Base-by-base conservation (phyloP, 1,284 basidiomycete genomes). In the Neonothopanus nambi region DNA sequence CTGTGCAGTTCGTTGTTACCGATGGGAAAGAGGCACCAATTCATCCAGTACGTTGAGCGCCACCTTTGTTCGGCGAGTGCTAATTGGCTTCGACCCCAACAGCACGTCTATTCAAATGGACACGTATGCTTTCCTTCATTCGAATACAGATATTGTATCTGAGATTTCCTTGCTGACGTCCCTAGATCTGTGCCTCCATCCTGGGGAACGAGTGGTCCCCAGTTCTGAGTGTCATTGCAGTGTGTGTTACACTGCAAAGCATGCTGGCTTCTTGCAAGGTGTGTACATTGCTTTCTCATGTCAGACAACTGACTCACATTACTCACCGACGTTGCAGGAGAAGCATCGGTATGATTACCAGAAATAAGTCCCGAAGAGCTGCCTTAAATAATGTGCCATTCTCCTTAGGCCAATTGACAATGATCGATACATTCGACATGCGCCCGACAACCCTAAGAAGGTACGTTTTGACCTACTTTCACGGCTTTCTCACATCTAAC, bases 241-340 rank as follows among this genome's bases (percentile, higher is more conserved):
- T 93, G 38, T 91, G 89, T 64, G 81, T 92, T 38, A 92, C 90
- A 7, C 69, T 93, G 44, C 90, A 93, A 72, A 91, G 89, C 63
- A 93, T 93, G 90, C 76, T 93, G 54, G 90, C 89, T 18, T 92
- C 89, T 11, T 91, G 87, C 79, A 91, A 88, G 82, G 89, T 89
- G 56, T 50, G 69, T 62, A 39, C 7, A 24, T 52, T 40, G 35
- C 9, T 47, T 44, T 46, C 24, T 2, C 17, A 21, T 45, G 20
- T 21, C 30, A 23, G n/a, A n/a, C n/a, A n/a, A n/a, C n/a, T n/a
- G n/a, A n/a, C n/a, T n/a, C n/a, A n/a, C n/a, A n/a, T n/a, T n/a
- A n/a, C n/a, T n/a, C n/a, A n/a, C n/a, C n/a, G n/a, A n/a, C n/a
- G n/a, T n/a, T n/a, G n/a, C 62, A 90, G 87, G 85, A 80, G 70